phyloP scores from a whole-genome alignment of 75 land plant genomes.

The Gnetum montanum region DNA sequence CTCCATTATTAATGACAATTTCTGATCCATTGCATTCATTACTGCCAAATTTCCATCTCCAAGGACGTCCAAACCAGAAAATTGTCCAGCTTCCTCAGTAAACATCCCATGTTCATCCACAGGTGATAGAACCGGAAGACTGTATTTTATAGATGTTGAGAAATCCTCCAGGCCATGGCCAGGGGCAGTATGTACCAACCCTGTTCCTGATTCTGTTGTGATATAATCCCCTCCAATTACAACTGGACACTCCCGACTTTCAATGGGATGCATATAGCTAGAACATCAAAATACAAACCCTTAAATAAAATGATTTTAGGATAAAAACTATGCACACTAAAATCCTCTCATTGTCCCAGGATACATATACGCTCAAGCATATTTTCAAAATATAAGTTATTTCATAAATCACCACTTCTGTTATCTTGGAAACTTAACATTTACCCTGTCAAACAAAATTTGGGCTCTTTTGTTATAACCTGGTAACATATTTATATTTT shows the following conservation, averaged over 20 bases:
- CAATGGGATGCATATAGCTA: constrained; percentile 85
- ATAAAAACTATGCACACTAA: background rate
- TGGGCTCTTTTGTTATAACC: too few species aligned
- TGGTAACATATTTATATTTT: too few species aligned
- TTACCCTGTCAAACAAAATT: too few species aligned
- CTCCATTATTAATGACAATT: constrained; percentile 58
- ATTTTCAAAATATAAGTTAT: too few species aligned
- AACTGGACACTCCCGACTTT: constrained; percentile 70
- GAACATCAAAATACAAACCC: too few species aligned
- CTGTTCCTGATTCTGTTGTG: constrained; percentile 97
- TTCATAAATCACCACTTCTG: too few species aligned
- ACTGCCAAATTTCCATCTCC: constrained; percentile 88
- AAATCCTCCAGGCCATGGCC: constrained; percentile 99
- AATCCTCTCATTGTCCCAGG: too few species aligned
- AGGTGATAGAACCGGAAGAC: constrained; percentile 77
- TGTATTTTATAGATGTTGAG: constrained; percentile 80
- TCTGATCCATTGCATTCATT: constrained; percentile 62
- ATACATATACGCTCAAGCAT: too few species aligned
- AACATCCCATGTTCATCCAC: constrained; percentile 97
- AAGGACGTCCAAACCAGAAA: constrained; percentile 75
- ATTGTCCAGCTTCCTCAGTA: constrained; percentile 89
- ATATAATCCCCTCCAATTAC: constrained; percentile 96
- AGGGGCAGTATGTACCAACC: constrained; percentile 97
- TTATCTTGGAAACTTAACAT: too few species aligned
- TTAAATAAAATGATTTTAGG: too few species aligned